These are phyloP conservation scores for Trematosphaeria pertusa DNA, from an alignment of 2,329 filamentous ascomycete genomes.

Conservation along the genomic window DNA sequence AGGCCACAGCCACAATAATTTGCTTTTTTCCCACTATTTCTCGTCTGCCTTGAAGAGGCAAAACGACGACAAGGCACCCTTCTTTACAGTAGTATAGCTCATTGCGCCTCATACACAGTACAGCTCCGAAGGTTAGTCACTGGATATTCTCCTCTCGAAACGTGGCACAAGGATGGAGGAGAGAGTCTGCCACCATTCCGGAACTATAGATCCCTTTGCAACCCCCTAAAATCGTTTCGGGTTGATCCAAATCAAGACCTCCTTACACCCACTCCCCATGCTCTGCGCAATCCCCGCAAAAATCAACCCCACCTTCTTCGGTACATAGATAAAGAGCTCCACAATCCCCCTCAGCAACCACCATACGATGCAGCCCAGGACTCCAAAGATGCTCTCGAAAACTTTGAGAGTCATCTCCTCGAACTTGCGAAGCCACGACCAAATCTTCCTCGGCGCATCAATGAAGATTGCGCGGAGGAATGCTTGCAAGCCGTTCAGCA, in stretches of 20 bases:
- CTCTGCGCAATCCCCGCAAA: constrained; percentile 10
- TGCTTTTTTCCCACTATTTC: too few relatives aligned
- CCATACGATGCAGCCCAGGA: constrained; percentile 17
- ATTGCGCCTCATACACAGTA: too few relatives aligned
- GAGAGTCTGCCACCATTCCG: too few relatives aligned
- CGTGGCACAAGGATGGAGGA: too few relatives aligned
- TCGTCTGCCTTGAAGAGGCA: too few relatives aligned
- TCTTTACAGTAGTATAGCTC: too few relatives aligned
- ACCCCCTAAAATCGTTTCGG: constrained; percentile 19
- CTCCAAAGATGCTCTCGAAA: constrained; percentile 18
- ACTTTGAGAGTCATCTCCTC: constrained; percentile 12
- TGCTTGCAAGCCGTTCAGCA: constrained; percentile 14
- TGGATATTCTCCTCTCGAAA: too few relatives aligned
- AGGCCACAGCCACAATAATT: too few relatives aligned
- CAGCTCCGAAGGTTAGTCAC: too few relatives aligned
- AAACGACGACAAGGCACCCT: too few relatives aligned
- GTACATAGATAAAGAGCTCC: constrained; percentile 18
- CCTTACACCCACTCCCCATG: constrained; percentile 14
- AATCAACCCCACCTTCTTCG: constrained; percentile 19
- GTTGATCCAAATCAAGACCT: constrained; percentile 26
- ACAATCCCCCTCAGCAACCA: constrained; percentile 6
- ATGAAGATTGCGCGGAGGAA: constrained; percentile 18
- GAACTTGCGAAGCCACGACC: constrained; percentile 21
- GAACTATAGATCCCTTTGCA: not conserved
- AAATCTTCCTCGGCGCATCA: constrained; percentile 19